A percentile compares a stretch with the other conserved stretches of the same genome.
phyloP scores from a whole-genome alignment of 2,329 filamentous ascomycete species.

The Verticillium klebahnii region DNA sequence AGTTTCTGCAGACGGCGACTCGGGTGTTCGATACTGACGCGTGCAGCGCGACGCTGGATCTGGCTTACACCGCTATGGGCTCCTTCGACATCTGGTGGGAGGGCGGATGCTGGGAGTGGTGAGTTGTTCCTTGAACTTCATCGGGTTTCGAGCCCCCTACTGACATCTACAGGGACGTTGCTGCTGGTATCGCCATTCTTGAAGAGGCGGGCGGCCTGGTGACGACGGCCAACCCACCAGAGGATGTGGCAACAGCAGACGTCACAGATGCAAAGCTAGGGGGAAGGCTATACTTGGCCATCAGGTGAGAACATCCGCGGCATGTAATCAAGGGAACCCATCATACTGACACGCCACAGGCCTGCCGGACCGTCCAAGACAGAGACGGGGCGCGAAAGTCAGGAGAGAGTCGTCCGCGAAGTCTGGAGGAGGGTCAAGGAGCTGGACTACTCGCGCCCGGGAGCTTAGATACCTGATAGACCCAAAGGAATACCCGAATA shows the following conservation, averaged over 20 bases:
- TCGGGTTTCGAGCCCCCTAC: background rate
- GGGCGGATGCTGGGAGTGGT: slow-evolving; percentile 78
- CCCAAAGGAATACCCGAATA: background rate
- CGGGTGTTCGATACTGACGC: background rate
- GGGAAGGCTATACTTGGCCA: slow-evolving; percentile 66
- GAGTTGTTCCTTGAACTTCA: slow-evolving; percentile 15
- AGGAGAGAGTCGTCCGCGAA: slow-evolving; percentile 67
- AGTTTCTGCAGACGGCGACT: slow-evolving; percentile 6
- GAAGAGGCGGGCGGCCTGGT: slow-evolving; percentile 70
- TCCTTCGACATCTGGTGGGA: slow-evolving; percentile 81
- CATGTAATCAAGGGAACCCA: background rate
- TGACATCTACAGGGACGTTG: slow-evolving; percentile 55
- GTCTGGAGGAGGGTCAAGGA: slow-evolving; percentile 65
- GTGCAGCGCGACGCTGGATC: slow-evolving; percentile 62
- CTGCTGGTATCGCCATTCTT: slow-evolving; percentile 68
- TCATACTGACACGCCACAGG: slow-evolving; percentile 28
- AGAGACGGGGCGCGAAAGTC: slow-evolving; percentile 61
- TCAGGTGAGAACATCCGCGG: slow-evolving; percentile 41
- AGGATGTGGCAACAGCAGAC: slow-evolving; percentile 45
- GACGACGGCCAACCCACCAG: slow-evolving; percentile 68
- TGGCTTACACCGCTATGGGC: slow-evolving; percentile 72
- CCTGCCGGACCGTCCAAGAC: slow-evolving; percentile 57
- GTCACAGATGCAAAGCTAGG: slow-evolving; percentile 61
- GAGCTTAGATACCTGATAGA: slow-evolving; percentile 30
- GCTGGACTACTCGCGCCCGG: slow-evolving; percentile 64